Conservation (phyloP, 1,139 yeast species). For the Yamadazyma buinensis region DNA sequence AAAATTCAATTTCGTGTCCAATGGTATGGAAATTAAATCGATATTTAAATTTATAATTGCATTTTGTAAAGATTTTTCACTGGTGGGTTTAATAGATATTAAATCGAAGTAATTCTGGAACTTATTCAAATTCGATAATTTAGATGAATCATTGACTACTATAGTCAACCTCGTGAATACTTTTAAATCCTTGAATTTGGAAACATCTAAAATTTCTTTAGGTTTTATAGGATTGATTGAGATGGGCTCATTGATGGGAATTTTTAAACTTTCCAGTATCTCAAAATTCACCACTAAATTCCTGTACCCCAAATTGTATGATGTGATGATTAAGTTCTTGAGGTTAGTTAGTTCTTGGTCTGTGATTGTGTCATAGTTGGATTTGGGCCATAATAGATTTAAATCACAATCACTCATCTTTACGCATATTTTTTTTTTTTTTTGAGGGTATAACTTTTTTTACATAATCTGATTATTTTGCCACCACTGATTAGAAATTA, state of each 20-base stretch:
- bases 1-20: constrained; percentile 64
- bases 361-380: constrained; percentile 41
- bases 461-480: too few species aligned
- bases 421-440: background rate
- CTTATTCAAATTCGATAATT: constrained; percentile 66
- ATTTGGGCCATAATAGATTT: constrained; percentile 79
- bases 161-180: constrained; percentile 74
- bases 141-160: constrained; percentile 71
- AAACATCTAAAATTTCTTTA: constrained; percentile 12
- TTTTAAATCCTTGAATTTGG: constrained; percentile 32
- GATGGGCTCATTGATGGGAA: constrained; percentile 43
- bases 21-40: constrained; percentile 74
- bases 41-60: constrained; percentile 72
- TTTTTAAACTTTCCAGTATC: constrained; percentile 51
- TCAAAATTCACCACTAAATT: constrained; percentile 71
- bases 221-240: constrained; percentile 39
- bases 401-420: constrained; percentile 48
- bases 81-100: constrained; percentile 74
- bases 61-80: constrained; percentile 74
- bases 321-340: constrained; percentile 50
- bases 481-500: background rate
- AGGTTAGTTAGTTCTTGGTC: constrained; percentile 39
- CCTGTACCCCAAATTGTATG: constrained; percentile 63
- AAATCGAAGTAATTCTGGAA: constrained; percentile 68
- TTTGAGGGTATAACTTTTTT: background rate